phyloP scores from a whole-genome alignment of 345 rosid species.

The Pistacia vera region DNA sequence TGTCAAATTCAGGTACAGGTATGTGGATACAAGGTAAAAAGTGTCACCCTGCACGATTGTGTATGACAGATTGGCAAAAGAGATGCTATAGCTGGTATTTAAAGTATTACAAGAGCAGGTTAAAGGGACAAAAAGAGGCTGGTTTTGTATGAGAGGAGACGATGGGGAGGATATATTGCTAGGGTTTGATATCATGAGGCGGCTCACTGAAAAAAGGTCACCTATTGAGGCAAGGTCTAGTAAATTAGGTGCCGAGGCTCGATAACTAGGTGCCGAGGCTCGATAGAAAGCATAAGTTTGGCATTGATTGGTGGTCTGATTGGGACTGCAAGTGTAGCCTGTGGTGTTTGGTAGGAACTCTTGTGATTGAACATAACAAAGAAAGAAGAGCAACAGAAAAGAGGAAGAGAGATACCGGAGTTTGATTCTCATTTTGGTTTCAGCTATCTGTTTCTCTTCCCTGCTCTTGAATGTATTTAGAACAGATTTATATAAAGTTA shows the following conservation, averaged over 20 bases:
- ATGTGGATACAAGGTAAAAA: constrained; percentile 41
- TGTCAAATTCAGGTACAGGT: constrained; percentile 47
- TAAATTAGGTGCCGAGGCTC: constrained; percentile 41
- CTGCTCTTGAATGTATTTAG: not conserved
- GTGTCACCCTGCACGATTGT: constrained; percentile 47
- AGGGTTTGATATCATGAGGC: constrained; percentile 57
- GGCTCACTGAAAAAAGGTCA: constrained; percentile 64
- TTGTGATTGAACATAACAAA: constrained; percentile 34
- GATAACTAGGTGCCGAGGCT: constrained; percentile 46
- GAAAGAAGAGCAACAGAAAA: constrained; percentile 28
- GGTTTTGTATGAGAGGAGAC: constrained; percentile 42
- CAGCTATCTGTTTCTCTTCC: not conserved
- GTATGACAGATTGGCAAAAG: constrained; percentile 51
- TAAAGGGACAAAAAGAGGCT: constrained; percentile 62
- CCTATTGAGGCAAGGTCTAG: constrained; percentile 61
- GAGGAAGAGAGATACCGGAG: constrained; percentile 15
- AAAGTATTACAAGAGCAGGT: constrained; percentile 55
- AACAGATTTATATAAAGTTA: not conserved
- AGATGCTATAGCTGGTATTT: constrained; percentile 34
- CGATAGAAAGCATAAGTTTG: constrained; percentile 58
- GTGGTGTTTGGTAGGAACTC: constrained; percentile 33
- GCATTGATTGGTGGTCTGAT: constrained; percentile 52
- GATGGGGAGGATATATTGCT: constrained; percentile 62
- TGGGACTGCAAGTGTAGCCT: constrained; percentile 45
- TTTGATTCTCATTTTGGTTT: constrained; percentile 22